Percentiles rank a stretch among this genome's conserved stretches.
phyloP scores from a whole-genome alignment of 139 green algal genomes.

The Raphidocelis subcapitata region DNA sequence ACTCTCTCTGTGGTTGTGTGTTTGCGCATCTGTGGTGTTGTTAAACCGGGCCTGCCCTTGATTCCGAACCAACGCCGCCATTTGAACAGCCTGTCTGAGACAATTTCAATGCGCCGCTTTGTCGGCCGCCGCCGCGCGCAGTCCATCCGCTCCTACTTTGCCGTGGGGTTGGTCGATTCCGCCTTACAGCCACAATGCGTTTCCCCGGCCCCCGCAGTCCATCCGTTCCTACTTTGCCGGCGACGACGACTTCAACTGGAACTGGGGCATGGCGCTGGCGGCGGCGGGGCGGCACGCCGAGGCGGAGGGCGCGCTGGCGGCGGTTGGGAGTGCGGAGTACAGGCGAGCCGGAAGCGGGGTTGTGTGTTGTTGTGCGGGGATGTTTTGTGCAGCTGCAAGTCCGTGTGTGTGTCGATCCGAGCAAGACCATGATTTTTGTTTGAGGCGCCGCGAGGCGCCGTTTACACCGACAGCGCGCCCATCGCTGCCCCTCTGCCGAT shows the following conservation, averaged over 20 bases:
- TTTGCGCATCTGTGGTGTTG: background rate
- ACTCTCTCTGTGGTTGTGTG: background rate
- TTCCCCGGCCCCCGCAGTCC: no score
- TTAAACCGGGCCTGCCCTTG: background rate
- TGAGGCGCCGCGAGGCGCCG: no score
- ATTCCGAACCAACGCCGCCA: no score
- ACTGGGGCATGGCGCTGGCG: conserved; percentile 71
- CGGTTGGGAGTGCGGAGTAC: conserved; percentile 64
- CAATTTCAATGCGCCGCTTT: no score
- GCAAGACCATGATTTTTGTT: no score
- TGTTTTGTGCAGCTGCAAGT: background rate
- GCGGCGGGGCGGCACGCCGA: conserved; percentile 69
- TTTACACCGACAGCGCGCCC: background rate
- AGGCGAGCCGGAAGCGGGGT: conserved; percentile 24
- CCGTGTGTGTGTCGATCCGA: no score
- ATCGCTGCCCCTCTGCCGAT: background rate
- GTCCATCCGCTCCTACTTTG: conserved; percentile 53
- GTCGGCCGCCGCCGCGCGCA: no score
- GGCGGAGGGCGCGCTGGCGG: conserved; percentile 67
- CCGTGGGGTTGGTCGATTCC: no score
- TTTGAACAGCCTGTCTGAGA: no score
- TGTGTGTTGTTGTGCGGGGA: background rate
- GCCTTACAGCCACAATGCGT: no score
- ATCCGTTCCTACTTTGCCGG: conserved; percentile 50
- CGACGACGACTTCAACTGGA: conserved; percentile 88